Conservation (phyloP, 2,329 filamentous ascomycete genomes). For the Fusarium nurragi region DNA sequence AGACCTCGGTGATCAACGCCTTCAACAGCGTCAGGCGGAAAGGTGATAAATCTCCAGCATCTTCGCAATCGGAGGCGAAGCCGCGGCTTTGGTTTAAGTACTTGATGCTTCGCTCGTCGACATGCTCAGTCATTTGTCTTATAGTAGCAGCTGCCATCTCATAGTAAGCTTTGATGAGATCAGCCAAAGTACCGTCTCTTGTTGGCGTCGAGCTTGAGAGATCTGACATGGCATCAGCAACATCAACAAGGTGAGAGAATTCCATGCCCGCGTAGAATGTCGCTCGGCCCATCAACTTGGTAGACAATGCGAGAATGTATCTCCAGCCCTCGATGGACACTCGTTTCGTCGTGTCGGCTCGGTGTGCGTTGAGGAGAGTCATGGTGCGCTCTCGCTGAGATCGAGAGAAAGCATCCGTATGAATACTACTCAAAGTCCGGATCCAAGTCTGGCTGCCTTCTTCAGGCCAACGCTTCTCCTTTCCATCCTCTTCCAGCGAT, state of each 20-base stretch:
- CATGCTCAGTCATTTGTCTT: conserved; percentile 56
- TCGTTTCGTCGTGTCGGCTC: conserved; percentile 41
- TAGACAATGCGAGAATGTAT: conserved; percentile 55
- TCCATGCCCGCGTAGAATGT: conserved; percentile 61
- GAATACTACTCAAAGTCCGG: conserved; percentile 48
- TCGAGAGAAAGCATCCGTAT: conserved; percentile 54
- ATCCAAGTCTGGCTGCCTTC: conserved; percentile 46
- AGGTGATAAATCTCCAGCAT: conserved; percentile 41
- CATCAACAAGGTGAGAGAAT: conserved; percentile 51
- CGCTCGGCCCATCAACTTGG: conserved; percentile 61
- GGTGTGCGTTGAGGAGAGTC: conserved; percentile 45
- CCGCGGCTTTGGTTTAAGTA: conserved; percentile 49
- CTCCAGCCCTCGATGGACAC: conserved; percentile 48
- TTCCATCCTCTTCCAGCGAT: conserved; percentile 43
- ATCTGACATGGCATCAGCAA: conserved; percentile 48
- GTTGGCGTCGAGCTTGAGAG: conserved; percentile 40
- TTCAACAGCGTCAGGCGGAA: conserved; percentile 52
- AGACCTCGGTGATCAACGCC: conserved; percentile 45
- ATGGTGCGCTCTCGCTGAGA: conserved; percentile 57
- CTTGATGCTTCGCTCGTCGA: conserved; percentile 54
- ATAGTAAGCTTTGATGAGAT: conserved; percentile 49
- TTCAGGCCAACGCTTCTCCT: conserved; percentile 48
- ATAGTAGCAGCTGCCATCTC: conserved; percentile 47
- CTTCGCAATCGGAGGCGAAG: conserved; percentile 43
- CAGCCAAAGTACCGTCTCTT: conserved; percentile 43